Percentiles rank a stretch among this genome's conserved stretches.
Evolutionary conservation across 805 yeast species (phyloP).

Genomic region (Metschnikowia shivogae): DNA sequence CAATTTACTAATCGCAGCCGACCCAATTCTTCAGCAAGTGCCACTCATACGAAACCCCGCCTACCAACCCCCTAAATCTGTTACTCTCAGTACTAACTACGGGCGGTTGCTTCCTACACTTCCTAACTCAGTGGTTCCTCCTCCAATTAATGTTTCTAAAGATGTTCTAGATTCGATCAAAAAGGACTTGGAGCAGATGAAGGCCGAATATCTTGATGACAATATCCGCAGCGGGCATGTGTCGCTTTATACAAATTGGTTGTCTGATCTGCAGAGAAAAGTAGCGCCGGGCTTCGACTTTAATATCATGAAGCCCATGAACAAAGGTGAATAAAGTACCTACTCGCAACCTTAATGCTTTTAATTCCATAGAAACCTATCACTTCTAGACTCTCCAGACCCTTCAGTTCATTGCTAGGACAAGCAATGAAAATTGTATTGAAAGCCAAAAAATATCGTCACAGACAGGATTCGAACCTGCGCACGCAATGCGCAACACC

Average conservation of each 20-base stretch:
- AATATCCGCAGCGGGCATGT: slow-evolving; percentile 13
- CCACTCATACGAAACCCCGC: slow-evolving; percentile 54
- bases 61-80: slow-evolving; percentile 51
- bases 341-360: not conserved
- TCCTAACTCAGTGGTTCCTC: slow-evolving; percentile 33
- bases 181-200: slow-evolving; percentile 18
- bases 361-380: too few species aligned
- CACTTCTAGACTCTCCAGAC: too few species aligned
- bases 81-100: slow-evolving; percentile 49
- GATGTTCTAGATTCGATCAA: slow-evolving; percentile 29
- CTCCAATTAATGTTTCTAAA: slow-evolving; percentile 27
- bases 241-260: slow-evolving; percentile 27
- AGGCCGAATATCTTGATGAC: slow-evolving; percentile 4
- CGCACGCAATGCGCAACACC: slow-evolving; percentile 57
- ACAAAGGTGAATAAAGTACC: not conserved
- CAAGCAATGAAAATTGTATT: not conserved
- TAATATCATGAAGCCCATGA: slow-evolving; percentile 27
- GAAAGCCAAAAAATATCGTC: slow-evolving; percentile 45
- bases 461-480: slow-evolving; percentile 99
- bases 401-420: too few species aligned
- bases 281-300: slow-evolving; percentile 41
- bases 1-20: slow-evolving; percentile 29
- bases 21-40: slow-evolving; percentile 47
- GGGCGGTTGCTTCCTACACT: slow-evolving; percentile 33
- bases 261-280: slow-evolving; percentile 25